phyloP scores from a whole-genome alignment of 768 basidiomycete species.

The Cyclocybe aegerita region DNA sequence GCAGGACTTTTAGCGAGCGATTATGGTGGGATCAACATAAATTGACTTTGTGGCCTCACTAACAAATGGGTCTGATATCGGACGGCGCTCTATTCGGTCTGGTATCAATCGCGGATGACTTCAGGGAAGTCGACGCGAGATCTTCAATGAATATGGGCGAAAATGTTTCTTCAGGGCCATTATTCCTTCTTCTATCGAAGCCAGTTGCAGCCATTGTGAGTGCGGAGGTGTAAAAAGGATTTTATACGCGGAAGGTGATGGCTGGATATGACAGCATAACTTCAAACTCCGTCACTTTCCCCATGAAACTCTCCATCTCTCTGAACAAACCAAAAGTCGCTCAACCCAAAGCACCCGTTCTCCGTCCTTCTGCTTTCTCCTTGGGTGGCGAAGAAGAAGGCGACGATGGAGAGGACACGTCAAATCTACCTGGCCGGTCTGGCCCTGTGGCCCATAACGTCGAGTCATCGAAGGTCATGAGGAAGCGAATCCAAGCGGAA shows the following conservation, averaged over 20 bases:
- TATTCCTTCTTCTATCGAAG: conserved; percentile 86
- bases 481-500: conserved; percentile 78
- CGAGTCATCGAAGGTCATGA: conserved; percentile 59
- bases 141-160: conserved; percentile 58
- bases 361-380: conserved; percentile 62
- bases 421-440: conserved; percentile 46
- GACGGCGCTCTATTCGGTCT: conserved; percentile 51
- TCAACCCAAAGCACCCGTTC: conserved; percentile 43
- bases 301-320: conserved; percentile 91
- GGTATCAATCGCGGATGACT: conserved; percentile 21
- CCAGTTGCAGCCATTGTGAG: conserved; percentile 47
- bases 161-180: conserved; percentile 85
- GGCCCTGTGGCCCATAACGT: conserved; percentile 60
- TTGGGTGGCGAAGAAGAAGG: conserved; percentile 64
- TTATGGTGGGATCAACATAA: conserved; percentile 6
- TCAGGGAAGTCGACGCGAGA: conserved; percentile 27
- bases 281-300: conserved; percentile 29
- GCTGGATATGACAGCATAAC: conserved; percentile 2
- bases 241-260: background rate
- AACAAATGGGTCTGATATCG: conserved; percentile 89
- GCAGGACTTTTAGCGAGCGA: conserved; percentile 59
- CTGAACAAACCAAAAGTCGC: conserved; percentile 62
- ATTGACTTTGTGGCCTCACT: conserved; percentile 19
- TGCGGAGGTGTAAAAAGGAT: background rate
- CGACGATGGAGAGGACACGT: conserved; percentile 44